A percentile compares a stretch with the other conserved stretches of the same genome.
phyloP scores from a whole-genome alignment of 2,329 filamentous ascomycete genomes.

The Penicillium sp. region DNA sequence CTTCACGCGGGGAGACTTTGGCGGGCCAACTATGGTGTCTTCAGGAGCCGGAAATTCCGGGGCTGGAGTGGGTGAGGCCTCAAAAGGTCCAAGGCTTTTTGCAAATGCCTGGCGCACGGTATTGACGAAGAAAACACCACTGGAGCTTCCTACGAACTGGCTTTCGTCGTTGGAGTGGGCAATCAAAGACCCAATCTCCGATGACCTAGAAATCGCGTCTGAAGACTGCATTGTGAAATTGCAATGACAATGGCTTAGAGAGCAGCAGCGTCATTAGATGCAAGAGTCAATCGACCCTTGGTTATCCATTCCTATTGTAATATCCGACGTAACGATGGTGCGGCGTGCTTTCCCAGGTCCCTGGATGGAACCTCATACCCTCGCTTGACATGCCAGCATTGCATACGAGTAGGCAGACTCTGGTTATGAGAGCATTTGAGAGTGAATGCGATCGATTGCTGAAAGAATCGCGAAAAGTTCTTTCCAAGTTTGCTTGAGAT shows the following conservation, averaged over 20 bases:
- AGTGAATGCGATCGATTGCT: not conserved
- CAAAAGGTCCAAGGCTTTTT: constrained; percentile 23
- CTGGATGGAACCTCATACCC: not conserved
- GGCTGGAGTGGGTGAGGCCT: constrained; percentile 17
- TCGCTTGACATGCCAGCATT: not conserved
- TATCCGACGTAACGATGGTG: not conserved
- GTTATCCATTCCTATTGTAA: not conserved
- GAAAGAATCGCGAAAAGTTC: too few species aligned
- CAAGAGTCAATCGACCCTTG: not conserved
- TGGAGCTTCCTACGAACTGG: constrained; percentile 51
- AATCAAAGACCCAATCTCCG: constrained; percentile 42
- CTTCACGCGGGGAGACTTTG: constrained; percentile 20
- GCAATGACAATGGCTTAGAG: constrained; percentile 21
- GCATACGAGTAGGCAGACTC: not conserved
- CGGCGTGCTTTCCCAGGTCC: not conserved
- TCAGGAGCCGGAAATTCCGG: constrained; percentile 28
- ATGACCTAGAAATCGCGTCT: constrained; percentile 24
- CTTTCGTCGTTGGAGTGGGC: constrained; percentile 43
- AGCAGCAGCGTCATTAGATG: not conserved
- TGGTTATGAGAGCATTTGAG: not conserved
- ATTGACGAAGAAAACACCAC: constrained; percentile 53
- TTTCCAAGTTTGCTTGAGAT: too few species aligned
- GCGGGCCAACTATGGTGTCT: constrained; percentile 26
- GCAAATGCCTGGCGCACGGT: constrained; percentile 52
- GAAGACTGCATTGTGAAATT: constrained; percentile 24